A percentile compares a stretch with the other conserved stretches of the same genome.
Evolutionary conservation across 2,329 filamentous ascomycete genomes (phyloP).

Genomic region (Neoscytalidium dimidiatum): DNA sequence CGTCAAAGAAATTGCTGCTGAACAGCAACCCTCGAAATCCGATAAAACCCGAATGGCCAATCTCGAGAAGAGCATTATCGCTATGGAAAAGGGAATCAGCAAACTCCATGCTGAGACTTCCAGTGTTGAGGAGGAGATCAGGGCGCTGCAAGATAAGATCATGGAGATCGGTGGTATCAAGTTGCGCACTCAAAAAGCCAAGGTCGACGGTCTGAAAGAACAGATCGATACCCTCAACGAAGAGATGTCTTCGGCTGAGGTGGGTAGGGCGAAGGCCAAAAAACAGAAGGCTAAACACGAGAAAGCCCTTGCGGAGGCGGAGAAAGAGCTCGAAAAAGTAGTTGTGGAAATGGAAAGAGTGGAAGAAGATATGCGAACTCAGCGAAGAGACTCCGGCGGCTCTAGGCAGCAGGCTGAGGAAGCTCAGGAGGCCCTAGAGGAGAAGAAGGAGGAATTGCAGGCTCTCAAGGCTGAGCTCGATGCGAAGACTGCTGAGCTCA

Average conservation of each 20-base stretch:
- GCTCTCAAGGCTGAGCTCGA: constrained; percentile 83
- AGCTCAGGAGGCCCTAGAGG: constrained; percentile 73
- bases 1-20: constrained; percentile 78
- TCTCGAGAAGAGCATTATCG: constrained; percentile 76
- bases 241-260: constrained; percentile 81
- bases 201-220: constrained; percentile 85
- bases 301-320: constrained; percentile 77
- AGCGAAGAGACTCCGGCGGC: constrained; percentile 73
- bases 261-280: constrained; percentile 87
- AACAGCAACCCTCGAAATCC: constrained; percentile 76
- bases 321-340: constrained; percentile 74
- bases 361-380: constrained; percentile 75
- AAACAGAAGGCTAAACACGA: constrained; percentile 87
- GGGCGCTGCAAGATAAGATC: constrained; percentile 89
- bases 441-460: constrained; percentile 79
- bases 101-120: constrained; percentile 82
- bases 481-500: constrained; percentile 80
- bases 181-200: constrained; percentile 84
- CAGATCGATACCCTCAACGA: constrained; percentile 81
- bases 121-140: constrained; percentile 90
- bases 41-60: constrained; percentile 74
- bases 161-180: constrained; percentile 97
- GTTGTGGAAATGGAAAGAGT: constrained; percentile 74
- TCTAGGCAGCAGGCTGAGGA: constrained; percentile 75
- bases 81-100: constrained; percentile 75